Evolutionary conservation across 2,329 filamentous ascomycete species (phyloP), one percentile per base, ranked within the genome.

Genomic region (Fusarium pseudograminearum): DNA sequence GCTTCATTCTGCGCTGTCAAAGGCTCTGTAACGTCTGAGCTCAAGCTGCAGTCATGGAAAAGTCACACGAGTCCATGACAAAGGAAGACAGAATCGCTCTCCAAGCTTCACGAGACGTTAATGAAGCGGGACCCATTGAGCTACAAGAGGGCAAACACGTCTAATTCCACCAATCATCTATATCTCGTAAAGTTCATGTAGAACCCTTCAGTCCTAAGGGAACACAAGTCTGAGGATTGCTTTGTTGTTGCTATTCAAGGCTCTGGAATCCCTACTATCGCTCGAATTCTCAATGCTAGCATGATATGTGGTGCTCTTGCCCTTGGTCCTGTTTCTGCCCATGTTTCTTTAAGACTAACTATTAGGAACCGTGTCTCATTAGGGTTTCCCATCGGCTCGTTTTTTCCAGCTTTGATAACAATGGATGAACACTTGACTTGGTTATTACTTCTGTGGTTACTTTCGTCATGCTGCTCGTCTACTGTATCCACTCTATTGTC

Each of bases 81-180:
- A 70, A 70, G 45, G 65, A 69, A 31, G 55, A 69, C 14, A 47
- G 24, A 0, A 20, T 48, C 24, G 26, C 44, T 26, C 40, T 69
- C 3, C 40, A 54, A 12, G 36, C 52, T 28, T 45, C 51, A 26
- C 38, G 48, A 34, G 26, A 28, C 8, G 26, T 28, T 28, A 3
- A 28, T 28, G 9, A 28, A 70, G 63, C 18, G 2, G 52, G 57
- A 24, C 51, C 61, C 12, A 52, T 61, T n/a, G 56, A 53, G n/a
- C 31, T 65, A 22, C 41, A 61, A 30, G 68, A 69, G 34, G 36
- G 41, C 16, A 57, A 61, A 12, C 11, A 30, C 2, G 50, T 69
- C 41, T 40, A 67, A 22, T 67, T 73, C 20, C 71, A 72, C 31
- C 60, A 71, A n/a, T 72, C 57, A 18, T 73, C 73, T 15, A 65